These are phyloP conservation scores for Annulohypoxylon maeteangense DNA, from an alignment of 495 filamentous ascomycete species.

Conservation along the genomic window DNA sequence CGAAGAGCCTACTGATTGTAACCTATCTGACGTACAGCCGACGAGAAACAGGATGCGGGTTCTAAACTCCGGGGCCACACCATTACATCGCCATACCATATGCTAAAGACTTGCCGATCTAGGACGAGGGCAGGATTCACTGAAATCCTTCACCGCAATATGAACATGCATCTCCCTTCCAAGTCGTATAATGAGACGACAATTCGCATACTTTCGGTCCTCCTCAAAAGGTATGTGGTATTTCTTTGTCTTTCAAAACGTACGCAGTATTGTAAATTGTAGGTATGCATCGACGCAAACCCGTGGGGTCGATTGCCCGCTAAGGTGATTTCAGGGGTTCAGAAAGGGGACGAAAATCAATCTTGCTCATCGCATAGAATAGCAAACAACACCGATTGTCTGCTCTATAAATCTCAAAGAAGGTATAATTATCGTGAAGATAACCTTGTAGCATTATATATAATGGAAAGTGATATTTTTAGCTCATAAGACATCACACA, in stretches of 20 bases:
- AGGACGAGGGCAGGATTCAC: slow-evolving; percentile 25
- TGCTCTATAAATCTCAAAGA: neutral
- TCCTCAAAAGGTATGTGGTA: slow-evolving; percentile 11
- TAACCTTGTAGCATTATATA: neutral
- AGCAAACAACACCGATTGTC: slow-evolving; percentile 21
- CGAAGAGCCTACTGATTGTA: slow-evolving; percentile 27
- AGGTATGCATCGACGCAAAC: neutral
- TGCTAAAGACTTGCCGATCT: slow-evolving; percentile 24
- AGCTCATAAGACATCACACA: neutral
- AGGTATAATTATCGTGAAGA: neutral
- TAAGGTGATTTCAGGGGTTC: slow-evolving; percentile 9
- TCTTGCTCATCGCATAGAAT: neutral
- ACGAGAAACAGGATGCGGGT: slow-evolving; percentile 15
- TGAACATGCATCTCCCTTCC: slow-evolving; percentile 11
- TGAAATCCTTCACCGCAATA: slow-evolving; percentile 38
- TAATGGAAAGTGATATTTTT: neutral
- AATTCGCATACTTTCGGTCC: slow-evolving; percentile 25
- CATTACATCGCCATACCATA: slow-evolving; percentile 12
- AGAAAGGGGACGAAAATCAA: slow-evolving; percentile 2
- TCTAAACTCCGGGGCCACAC: slow-evolving; percentile 26
- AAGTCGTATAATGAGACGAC: slow-evolving; percentile 8
- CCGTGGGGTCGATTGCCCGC: slow-evolving; percentile 8
- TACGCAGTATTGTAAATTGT: neutral
- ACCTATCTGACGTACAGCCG: slow-evolving; percentile 26
- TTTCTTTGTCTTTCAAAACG: neutral